Evolutionary conservation across 495 filamentous ascomycete species (phyloP).

Genomic region (Amorphotheca resinae): DNA sequence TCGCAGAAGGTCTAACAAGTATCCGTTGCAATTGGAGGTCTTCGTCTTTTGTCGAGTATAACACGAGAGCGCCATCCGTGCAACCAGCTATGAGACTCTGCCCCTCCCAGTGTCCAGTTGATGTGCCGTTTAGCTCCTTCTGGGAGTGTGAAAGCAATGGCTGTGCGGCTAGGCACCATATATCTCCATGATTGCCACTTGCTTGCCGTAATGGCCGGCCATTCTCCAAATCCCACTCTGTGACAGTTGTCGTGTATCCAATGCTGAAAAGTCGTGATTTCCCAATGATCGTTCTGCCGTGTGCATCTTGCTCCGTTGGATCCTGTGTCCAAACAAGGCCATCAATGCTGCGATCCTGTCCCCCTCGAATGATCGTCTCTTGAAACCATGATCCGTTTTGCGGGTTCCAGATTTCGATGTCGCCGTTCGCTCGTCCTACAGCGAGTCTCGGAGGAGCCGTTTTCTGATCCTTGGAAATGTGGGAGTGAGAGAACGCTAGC

Average conservation of each 20-base stretch:
- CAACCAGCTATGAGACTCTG: conserved; percentile 83
- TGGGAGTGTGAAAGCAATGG: conserved; percentile 40
- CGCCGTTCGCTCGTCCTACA: conserved; percentile 84
- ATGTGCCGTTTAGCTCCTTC: conserved; percentile 17
- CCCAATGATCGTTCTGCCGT: conserved; percentile 50
- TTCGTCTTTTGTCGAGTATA: conserved; percentile 72
- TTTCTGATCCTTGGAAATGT: conserved; percentile 42
- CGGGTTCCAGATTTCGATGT: conserved; percentile 98
- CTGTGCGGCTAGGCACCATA: conserved; percentile 93
- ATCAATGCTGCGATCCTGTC: conserved; percentile 77
- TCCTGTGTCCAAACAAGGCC: conserved; percentile 89
- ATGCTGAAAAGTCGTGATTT: conserved; percentile 88
- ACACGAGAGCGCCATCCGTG: conserved; percentile 76
- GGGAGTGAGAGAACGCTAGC: conserved; percentile 80
- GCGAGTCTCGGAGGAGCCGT: conserved; percentile 53
- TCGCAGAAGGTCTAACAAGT: conserved; percentile 58
- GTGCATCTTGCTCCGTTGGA: conserved; percentile 49
- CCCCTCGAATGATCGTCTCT: conserved; percentile 73
- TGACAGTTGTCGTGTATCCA: conserved; percentile 81
- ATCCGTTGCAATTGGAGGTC: conserved; percentile 61
- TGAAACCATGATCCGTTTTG: conserved; percentile 76
- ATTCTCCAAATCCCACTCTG: conserved; percentile 83
- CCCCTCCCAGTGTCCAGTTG: conserved; percentile 23
- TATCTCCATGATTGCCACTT: conserved; percentile 86
- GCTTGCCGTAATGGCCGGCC: conserved; percentile 66